These are phyloP conservation scores for Penicillium paradoxum DNA, from an alignment of 495 filamentous ascomycete species.

Conservation along the genomic window DNA sequence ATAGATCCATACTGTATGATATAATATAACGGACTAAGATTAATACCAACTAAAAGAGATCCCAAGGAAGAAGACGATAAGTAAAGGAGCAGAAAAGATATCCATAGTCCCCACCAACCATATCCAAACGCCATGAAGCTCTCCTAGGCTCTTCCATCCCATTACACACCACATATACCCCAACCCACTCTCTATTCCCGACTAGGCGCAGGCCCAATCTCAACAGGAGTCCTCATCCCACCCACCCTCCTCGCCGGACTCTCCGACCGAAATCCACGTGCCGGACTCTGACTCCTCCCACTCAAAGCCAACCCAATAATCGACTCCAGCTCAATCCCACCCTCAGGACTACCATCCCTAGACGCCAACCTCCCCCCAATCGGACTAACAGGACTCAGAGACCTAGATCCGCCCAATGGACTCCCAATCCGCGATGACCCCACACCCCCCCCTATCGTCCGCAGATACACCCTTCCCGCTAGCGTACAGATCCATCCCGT, in stretches of 20 bases:
- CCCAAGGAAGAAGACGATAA: neutral
- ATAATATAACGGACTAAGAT: neutral
- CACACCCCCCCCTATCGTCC: neutral
- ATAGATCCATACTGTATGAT: conserved; percentile 4
- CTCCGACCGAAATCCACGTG: neutral
- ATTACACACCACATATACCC: neutral
- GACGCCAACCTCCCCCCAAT: neutral
- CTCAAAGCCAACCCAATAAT: neutral
- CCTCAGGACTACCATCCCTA: neutral
- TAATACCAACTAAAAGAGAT: neutral
- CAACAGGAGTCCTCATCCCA: neutral
- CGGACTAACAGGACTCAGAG: neutral
- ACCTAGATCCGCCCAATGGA: neutral
- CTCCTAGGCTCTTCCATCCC: neutral
- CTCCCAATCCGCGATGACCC: neutral
- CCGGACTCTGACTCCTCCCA: neutral
- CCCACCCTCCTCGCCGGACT: conserved; percentile 1
- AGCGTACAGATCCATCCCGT: conserved; percentile 8
- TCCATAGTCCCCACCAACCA: no score
- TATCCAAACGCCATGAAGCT: no score
- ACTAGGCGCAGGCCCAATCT: conserved; percentile 3
- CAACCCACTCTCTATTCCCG: neutral
- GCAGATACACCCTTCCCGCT: neutral
- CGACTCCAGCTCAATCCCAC: neutral
- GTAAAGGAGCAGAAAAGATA: no score